Base-by-base conservation (phyloP, 345 rosid species). In the Syzygium aromaticum region DNA sequence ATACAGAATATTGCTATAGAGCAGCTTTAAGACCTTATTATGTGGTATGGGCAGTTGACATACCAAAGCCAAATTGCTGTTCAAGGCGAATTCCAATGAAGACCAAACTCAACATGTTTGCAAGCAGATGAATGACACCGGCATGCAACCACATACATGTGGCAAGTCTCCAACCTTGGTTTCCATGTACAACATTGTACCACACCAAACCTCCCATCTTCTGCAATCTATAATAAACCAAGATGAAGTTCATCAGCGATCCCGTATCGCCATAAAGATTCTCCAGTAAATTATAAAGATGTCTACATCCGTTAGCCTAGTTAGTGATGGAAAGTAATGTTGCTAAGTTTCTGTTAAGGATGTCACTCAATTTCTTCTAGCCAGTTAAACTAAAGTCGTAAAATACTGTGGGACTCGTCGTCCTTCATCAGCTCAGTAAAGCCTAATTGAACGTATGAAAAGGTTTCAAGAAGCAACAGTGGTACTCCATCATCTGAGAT, bases 81-180 rank as follows among this genome's bases (percentile, higher is more conserved):
- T 98, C 99, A 87, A 96, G 99, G 85, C 99, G 99, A 88, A 96
- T 96, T 80, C 99, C 99, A 17, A 98, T 96, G 86, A 96, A 95
- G 91, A 96, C 89, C 93, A 96, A 90, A 92, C 99, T 96, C 91
- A 98, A 87, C 99, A 98, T 96, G 90, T 96, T 98, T 46, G 96
- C 94, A 86, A 94, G 94, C 87, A 98, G 92, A 91, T 98, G 99
- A 87, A 98, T 91, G 91, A 98, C 94, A 40, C 99, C 99, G 0
- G 99, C 99, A 51, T 98, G 99, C 89, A 98, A 89, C 99, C 99
- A 98, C 89, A 96, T 93, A 90, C 98, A 98, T 57, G 94, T 83
- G 67, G 96, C 33, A 1, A 98, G 94, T 89, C 99, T 95, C 99
- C 99, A 96, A 87, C 96, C 98, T 91, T 98, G 97, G 89, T 94